These are phyloP conservation scores for Termitomyces sp. DNA, from an alignment of 768 basidiomycete genomes.

Conservation along the genomic window DNA sequence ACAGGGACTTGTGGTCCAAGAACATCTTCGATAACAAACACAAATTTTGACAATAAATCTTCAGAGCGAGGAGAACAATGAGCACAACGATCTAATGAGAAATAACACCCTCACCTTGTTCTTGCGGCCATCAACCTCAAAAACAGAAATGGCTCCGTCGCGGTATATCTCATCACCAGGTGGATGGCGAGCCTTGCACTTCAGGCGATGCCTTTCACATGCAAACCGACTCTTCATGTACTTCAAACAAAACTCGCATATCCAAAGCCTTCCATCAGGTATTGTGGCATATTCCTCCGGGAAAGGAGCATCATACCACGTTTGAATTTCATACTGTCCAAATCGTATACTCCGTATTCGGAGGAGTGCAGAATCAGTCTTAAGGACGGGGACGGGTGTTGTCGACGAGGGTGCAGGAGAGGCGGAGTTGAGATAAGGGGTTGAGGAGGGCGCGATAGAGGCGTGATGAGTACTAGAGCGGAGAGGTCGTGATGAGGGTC, in stretches of 20 bases:
- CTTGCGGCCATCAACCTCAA: constrained; percentile 96
- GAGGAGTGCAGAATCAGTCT: constrained; percentile 34
- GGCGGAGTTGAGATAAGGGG: constrained; percentile 35
- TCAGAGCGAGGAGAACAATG: constrained; percentile 11
- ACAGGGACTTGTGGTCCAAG: constrained; percentile 96
- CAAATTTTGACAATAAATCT: constrained; percentile 99
- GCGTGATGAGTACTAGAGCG: constrained; percentile 49
- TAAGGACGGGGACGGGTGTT: constrained; percentile 30
- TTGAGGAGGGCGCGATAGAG: constrained; percentile 28
- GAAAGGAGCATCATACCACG: constrained; percentile 99
- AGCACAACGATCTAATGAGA: not conserved
- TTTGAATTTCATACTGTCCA: constrained; percentile 88
- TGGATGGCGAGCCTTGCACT: constrained; percentile 92
- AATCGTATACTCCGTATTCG: constrained; percentile 88
- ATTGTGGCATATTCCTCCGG: constrained; percentile 95
- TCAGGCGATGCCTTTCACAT: constrained; percentile 83
- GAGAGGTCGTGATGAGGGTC: constrained; percentile 56
- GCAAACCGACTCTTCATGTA: constrained; percentile 96
- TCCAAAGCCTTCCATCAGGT: constrained; percentile 90
- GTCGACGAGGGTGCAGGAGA: constrained; percentile 28
- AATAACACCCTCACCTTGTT: constrained; percentile 63
- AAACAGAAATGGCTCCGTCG: constrained; percentile 83
- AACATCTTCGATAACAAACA: constrained; percentile 99
- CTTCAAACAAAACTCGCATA: constrained; percentile 97
- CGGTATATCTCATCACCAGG: constrained; percentile 98